Evolutionary conservation across 2,329 filamentous ascomycete genomes (phyloP), one percentile per base, ranked within the genome.

Genomic region (Decorospora gaudefroyi): DNA sequence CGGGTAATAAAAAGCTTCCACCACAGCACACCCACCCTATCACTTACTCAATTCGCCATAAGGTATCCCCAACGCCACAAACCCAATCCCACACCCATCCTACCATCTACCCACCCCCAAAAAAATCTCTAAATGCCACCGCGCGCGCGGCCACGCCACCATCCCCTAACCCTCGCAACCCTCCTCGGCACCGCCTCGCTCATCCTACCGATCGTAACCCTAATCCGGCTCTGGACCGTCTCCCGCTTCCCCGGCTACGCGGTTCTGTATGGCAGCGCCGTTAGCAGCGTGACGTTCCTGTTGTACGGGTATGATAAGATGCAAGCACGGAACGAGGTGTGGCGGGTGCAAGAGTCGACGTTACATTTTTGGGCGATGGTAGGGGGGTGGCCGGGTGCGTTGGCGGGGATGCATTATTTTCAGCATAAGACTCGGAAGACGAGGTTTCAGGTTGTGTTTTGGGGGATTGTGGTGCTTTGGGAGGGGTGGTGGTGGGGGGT

Each of bases 151-250:
- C 36, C 47, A 10, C 64, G 64, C 9, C 45, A 52, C 31, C 55
- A 62, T 6, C 64, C 65, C 9, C 46, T 62, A 26, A 65, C 64
- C 0, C 4, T 51, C 13, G 58, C 62, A 13, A 66, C 65, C 6
- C 19, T 49, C 5, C 49, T 52, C 4, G 67, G 65, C 8, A 33
- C 51, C 6, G 40, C 43, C 11, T 59, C 63, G 3, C 47, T 86
- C 76, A 16, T 82, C 66, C 38, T 86, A 77, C 43, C 81, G 75
- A 25, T 81, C 74, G 13, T 81, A 76, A 51, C 76, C 71, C 46
- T 79, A 72, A 7, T 77, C 67, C 43, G 70, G 65, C 35, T 64
- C 4, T 57, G 55, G 40, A 23, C 42, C 7, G 16, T 33, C 30
- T 51, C 59, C 23, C 48, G 47, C 2, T 57, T 46, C 5, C 32